Conservation (phyloP, 768 basidiomycete species). For the Mrakia frigida region DNA sequence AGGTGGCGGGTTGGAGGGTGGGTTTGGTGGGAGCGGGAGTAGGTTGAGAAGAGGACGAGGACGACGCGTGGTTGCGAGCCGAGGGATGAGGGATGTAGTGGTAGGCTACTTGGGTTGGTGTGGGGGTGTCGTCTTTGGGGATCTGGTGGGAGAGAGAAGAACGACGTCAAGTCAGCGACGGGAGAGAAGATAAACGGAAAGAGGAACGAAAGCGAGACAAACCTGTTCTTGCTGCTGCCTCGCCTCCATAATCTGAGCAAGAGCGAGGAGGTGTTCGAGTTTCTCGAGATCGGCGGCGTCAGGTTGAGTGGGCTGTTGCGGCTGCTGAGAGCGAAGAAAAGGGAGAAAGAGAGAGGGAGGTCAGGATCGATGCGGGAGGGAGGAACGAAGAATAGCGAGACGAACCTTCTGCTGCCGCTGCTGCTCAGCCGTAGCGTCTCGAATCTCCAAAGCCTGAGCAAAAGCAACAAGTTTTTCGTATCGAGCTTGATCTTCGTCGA, state of each 20-base stretch:
- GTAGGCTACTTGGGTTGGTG: slow-evolving; percentile 8
- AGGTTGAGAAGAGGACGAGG: background rate
- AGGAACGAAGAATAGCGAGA: background rate
- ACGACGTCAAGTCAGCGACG: background rate
- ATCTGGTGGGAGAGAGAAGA: background rate
- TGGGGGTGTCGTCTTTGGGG: background rate
- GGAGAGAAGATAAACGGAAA: background rate
- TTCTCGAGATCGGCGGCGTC: background rate
- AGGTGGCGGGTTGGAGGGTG: background rate
- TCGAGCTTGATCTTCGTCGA: background rate
- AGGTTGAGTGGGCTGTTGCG: background rate
- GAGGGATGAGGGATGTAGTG: slow-evolving; percentile 28
- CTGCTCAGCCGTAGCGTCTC: background rate
- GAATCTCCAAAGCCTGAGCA: background rate
- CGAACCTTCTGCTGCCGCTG: slow-evolving; percentile 2
- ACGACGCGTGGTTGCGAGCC: background rate
- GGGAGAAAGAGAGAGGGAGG: background rate
- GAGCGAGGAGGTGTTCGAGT: slow-evolving; percentile 8
- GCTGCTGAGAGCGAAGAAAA: background rate
- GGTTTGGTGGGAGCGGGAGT: background rate
- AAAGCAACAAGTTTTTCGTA: background rate
- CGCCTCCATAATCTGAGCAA: background rate
- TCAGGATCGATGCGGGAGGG: background rate
- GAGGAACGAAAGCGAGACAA: background rate
- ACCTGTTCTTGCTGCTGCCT: background rate